Evolutionary conservation across 345 rosid genomes (phyloP).

Genomic region (Syzygium oleosum): DNA sequence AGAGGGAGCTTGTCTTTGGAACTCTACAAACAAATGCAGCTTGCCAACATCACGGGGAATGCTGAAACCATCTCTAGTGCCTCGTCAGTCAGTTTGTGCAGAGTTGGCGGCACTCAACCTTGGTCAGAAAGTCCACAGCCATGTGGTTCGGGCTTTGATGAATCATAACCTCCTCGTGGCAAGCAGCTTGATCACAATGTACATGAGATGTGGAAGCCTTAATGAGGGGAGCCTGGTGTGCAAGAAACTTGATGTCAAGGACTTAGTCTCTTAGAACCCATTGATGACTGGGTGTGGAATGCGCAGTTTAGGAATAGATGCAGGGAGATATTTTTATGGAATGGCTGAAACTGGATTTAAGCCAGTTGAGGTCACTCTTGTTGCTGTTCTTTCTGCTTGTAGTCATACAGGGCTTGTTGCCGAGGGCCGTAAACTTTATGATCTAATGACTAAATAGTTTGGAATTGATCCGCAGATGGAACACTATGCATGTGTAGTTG

Average conservation of each 20-base stretch:
- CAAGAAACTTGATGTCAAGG: constrained; percentile 31
- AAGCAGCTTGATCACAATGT: constrained; percentile 69
- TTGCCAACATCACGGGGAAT: constrained; percentile 34
- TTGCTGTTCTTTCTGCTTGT: constrained; percentile 74
- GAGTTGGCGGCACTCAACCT: constrained; percentile 41
- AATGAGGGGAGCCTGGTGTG: constrained; percentile 34
- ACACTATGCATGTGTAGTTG: constrained; percentile 67
- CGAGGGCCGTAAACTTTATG: constrained; percentile 38
- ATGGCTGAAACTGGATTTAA: constrained; percentile 37
- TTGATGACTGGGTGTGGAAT: constrained; percentile 57
- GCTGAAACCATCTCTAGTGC: constrained; percentile 49
- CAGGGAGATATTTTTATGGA: constrained; percentile 35
- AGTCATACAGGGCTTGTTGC: constrained; percentile 64
- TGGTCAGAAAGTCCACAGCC: constrained; percentile 66
- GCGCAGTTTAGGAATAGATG: constrained; percentile 50
- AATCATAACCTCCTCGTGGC: constrained; percentile 42
- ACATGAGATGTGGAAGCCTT: constrained; percentile 51
- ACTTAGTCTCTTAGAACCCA: constrained; percentile 59
- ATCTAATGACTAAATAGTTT: constrained; percentile 27
- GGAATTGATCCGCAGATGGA: constrained; percentile 50
- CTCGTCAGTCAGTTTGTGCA: constrained; percentile 59
- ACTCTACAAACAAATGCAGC: neutral
- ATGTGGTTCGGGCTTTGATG: constrained; percentile 38
- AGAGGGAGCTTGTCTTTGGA: neutral
- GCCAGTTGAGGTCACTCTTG: constrained; percentile 58